These are phyloP conservation scores for Parastagonospora nodorum DNA, from an alignment of 2,329 filamentous ascomycete species.

Conservation along the genomic window DNA sequence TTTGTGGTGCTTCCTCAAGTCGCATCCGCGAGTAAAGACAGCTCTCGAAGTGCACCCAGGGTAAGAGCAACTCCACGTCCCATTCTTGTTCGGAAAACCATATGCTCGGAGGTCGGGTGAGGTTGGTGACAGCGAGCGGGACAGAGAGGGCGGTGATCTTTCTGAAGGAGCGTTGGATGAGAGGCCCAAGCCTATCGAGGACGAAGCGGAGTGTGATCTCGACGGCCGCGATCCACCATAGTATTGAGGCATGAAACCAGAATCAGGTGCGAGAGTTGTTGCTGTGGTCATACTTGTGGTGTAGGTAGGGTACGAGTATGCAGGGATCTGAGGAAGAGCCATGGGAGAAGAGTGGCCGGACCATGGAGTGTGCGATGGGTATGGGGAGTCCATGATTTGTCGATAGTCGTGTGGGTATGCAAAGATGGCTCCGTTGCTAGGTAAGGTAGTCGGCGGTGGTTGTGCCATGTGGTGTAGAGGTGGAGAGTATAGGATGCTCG, in stretches of 20 bases:
- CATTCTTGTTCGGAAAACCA: constrained; percentile 52
- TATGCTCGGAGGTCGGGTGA: constrained; percentile 48
- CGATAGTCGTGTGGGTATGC: constrained; percentile 36
- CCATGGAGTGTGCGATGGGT: constrained; percentile 40
- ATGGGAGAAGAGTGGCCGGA: constrained; percentile 36
- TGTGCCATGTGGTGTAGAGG: constrained; percentile 41
- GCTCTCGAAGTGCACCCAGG: constrained; percentile 64
- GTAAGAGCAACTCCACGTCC: constrained; percentile 63
- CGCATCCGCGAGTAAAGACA: constrained; percentile 63
- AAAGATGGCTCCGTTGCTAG: constrained; percentile 33
- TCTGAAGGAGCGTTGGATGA: constrained; percentile 32
- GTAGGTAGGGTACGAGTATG: constrained; percentile 42
- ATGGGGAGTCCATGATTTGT: constrained; percentile 39
- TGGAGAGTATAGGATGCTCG: constrained; percentile 46
- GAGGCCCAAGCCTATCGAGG: constrained; percentile 32
- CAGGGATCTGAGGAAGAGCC: constrained; percentile 34
- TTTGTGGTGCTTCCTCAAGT: constrained; percentile 67
- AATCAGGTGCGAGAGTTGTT: constrained; percentile 30
- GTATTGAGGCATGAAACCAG: constrained; percentile 28
- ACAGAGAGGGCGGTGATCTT: constrained; percentile 37
- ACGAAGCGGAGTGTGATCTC: constrained; percentile 44
- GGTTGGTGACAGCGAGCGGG: constrained; percentile 47
- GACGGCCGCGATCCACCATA: constrained; percentile 30
- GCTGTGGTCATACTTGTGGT: constrained; percentile 27
- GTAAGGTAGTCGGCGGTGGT: constrained; percentile 26